A percentile compares a stretch with the other conserved stretches of the same genome.
These are phyloP conservation scores for Ottelia alismoides DNA, from an alignment of 106 monocot genomes.

Conservation along the genomic window DNA sequence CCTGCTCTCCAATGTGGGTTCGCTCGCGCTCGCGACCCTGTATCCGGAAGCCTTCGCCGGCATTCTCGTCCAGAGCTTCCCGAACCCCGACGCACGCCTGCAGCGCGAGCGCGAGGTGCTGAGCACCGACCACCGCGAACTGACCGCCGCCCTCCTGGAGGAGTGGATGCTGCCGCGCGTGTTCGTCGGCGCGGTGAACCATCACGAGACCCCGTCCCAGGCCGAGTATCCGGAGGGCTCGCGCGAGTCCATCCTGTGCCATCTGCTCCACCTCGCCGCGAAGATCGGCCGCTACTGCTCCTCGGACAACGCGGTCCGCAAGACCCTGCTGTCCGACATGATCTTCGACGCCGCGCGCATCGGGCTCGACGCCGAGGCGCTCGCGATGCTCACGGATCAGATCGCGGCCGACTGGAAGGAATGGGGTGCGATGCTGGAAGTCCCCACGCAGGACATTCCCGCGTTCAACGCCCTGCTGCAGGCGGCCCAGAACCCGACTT, in stretches of 20 bases:
- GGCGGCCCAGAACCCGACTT: background rate
- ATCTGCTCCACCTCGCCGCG: background rate
- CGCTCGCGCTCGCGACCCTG: background rate
- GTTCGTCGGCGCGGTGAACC: background rate
- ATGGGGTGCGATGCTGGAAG: background rate
- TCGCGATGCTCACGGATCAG: background rate
- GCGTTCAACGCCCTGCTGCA: background rate
- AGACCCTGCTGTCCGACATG: background rate
- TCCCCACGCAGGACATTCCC: background rate
- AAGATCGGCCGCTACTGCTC: background rate
- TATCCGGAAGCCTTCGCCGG: background rate
- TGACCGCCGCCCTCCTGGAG: background rate
- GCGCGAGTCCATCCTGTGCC: background rate
- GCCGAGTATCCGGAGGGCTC: background rate
- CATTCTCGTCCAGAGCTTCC: background rate
- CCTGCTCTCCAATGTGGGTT: background rate
- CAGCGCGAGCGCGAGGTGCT: background rate
- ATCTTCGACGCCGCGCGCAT: background rate
- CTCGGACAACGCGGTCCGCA: background rate
- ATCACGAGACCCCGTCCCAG: background rate
- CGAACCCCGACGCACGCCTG: background rate
- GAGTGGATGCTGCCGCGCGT: background rate
- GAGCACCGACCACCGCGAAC: background rate
- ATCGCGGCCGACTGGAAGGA: background rate
- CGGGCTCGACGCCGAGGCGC: background rate